Evolutionary conservation across 345 rosid genomes (phyloP).

Genomic region (Populus deltoides): DNA sequence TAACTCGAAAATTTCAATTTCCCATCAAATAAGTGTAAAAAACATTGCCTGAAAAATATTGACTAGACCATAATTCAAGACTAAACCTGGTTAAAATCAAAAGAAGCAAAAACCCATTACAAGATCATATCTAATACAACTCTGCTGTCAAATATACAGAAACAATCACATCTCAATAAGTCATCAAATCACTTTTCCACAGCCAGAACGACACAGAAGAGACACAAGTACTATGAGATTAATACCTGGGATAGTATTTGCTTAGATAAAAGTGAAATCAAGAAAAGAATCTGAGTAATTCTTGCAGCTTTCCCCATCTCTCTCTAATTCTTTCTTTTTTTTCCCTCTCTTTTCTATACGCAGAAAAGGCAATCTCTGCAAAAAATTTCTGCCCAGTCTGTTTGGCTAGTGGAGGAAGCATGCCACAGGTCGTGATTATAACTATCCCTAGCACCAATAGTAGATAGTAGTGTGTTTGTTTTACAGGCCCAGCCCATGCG

Average conservation of each 20-base stretch:
- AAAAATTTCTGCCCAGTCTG: not conserved
- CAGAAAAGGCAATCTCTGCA: not conserved
- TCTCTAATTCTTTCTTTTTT: too few species aligned
- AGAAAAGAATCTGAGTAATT: not conserved
- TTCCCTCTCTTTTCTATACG: not conserved
- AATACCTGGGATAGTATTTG: conserved; percentile 9
- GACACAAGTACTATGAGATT: not conserved
- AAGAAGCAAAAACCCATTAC: too few species aligned
- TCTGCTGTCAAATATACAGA: too few species aligned
- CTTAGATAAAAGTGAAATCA: not conserved
- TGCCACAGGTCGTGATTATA: not conserved
- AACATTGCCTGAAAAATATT: too few species aligned
- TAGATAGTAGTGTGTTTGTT: not conserved
- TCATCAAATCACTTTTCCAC: too few species aligned
- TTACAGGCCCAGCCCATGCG: not conserved
- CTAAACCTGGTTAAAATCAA: too few species aligned
- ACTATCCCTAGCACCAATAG: not conserved
- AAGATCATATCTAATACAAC: too few species aligned
- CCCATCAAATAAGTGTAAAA: too few species aligned
- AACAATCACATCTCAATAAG: too few species aligned
- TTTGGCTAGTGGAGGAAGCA: not conserved
- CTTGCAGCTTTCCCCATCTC: conserved; percentile 4
- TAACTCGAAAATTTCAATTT: not conserved
- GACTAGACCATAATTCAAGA: too few species aligned
- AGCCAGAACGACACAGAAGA: too few species aligned